Evolutionary conservation across 2,329 filamentous ascomycete species (phyloP).

Genomic region (Fusarium globosum): DNA sequence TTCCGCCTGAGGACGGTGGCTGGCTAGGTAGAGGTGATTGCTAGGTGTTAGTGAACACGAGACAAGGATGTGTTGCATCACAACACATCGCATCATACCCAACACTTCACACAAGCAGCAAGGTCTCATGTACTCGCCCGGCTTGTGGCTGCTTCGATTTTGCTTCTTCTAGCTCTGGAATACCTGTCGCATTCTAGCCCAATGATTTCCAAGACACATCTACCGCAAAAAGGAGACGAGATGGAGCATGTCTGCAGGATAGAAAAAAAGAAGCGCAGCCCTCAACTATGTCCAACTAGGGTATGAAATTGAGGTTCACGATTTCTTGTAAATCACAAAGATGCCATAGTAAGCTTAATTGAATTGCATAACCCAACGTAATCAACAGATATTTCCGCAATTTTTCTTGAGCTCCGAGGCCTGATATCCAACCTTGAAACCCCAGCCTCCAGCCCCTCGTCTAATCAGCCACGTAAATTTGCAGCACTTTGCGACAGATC

Average conservation of each 20-base stretch:
- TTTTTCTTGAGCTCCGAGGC: not conserved
- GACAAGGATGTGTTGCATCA: conserved; percentile 38
- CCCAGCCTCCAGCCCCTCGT: conserved; percentile 43
- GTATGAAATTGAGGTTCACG: not conserved
- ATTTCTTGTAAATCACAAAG: not conserved
- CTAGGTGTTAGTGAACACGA: conserved; percentile 23
- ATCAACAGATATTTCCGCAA: not conserved
- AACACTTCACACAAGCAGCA: conserved; percentile 12
- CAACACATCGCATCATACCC: conserved; percentile 31
- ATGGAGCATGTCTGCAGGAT: conserved; percentile 6
- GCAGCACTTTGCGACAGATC: conserved; percentile 24
- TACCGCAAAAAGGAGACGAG: conserved; percentile 15
- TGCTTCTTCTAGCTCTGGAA: conserved; percentile 20
- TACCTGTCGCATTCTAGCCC: conserved; percentile 2
- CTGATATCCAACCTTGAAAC: conserved; percentile 2
- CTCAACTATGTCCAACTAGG: not conserved
- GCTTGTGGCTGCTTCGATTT: conserved; percentile 29
- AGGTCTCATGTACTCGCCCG: conserved; percentile 10
- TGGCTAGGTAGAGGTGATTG: conserved; percentile 2
- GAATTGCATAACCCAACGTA: not conserved
- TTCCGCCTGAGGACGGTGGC: conserved; percentile 13
- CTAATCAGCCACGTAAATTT: conserved; percentile 44
- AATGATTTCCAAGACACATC: conserved; percentile 16
- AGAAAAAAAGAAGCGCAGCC: not conserved
- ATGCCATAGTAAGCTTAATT: not conserved